Conservation (phyloP, 169 alveolate species). For the Plasmodium yoelii region DNA sequence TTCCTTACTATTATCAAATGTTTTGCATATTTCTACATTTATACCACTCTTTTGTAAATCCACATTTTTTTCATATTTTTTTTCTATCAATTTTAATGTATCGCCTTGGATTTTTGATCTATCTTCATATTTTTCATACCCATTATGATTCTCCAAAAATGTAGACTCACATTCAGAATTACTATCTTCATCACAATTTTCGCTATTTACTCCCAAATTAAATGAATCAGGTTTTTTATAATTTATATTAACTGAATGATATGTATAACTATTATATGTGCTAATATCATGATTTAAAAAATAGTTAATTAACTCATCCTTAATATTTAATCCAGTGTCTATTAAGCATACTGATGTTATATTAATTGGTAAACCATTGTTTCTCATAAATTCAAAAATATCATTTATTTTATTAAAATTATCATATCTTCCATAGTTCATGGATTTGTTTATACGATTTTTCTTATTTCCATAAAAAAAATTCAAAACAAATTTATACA, state of each 20-base stretch:
- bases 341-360: constrained; percentile 30
- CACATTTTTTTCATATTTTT: not conserved
- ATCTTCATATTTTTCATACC: constrained; percentile 4
- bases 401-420: not conserved
- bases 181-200: constrained; percentile 11
- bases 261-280: not conserved
- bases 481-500: constrained; percentile 2
- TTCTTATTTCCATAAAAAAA: not conserved
- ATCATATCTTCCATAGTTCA: constrained; percentile 1
- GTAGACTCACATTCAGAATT: constrained; percentile 20
- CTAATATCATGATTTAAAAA: constrained; percentile 3
- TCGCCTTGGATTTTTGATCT: constrained; percentile 24
- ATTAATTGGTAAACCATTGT: constrained; percentile 11
- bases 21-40: constrained; percentile 18
- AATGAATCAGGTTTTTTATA: not conserved
- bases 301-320: not conserved
- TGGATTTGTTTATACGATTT: not conserved
- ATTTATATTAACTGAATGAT: not conserved
- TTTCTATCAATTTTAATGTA: not conserved
- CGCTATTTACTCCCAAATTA: not conserved
- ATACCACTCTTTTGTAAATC: not conserved
- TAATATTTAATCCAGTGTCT: constrained; percentile 36
- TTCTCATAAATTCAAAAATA: not conserved
- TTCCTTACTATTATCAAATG: constrained; percentile 2
- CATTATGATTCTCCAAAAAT: constrained; percentile 7